Evolutionary conservation across 768 basidiomycete genomes (phyloP), one percentile per base, ranked within the genome.

Genomic region (Agrocybe praecox): DNA sequence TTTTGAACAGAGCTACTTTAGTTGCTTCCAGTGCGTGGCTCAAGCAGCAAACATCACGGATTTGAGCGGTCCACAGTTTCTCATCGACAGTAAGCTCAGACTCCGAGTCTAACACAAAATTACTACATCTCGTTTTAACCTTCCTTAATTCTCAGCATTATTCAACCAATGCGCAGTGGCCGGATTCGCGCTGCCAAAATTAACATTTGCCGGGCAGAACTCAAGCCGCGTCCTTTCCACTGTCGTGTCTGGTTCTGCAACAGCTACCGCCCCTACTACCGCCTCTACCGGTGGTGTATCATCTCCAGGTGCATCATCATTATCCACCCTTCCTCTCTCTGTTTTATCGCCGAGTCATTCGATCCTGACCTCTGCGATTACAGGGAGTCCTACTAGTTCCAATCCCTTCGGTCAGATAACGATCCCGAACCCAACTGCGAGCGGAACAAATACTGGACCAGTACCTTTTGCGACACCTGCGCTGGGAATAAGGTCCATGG

Each of bases 21-120:
- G 73, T 46, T 83, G 81, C 57, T 65, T 80, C 58, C 33, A 64
- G 3, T 83, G 81, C 54, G 64, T 75, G 22, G 76, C 70, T 11
- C 23, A 52, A 2, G 69, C 69, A 0, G 54, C 60, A 22, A 62
- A 72, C 51, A 58, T 66, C 1, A 69, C 71, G 18, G 69, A 72
- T 46, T 79, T 65, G 21, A 59, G 68, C 3, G 22, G 53, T 2
- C 63, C 69, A 0, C 80, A 81, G 50, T 42, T 22, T 1, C 50
- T 63, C 24, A 58, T 81, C 24, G 73, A 80, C 56, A 48, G 79
- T 79, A 34, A 33, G 58, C 55, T 40, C 12, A 6, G 4, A 19
- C 11, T 22, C 29, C 11, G 18, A 66, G 15, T 34, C 33, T 8
- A 34, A 8, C 33, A 15, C 33, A 34, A 34, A 34, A 34, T 8